Conservation (phyloP, 2,329 filamentous ascomycete genomes). For the Ophiostoma triangulosporum region DNA sequence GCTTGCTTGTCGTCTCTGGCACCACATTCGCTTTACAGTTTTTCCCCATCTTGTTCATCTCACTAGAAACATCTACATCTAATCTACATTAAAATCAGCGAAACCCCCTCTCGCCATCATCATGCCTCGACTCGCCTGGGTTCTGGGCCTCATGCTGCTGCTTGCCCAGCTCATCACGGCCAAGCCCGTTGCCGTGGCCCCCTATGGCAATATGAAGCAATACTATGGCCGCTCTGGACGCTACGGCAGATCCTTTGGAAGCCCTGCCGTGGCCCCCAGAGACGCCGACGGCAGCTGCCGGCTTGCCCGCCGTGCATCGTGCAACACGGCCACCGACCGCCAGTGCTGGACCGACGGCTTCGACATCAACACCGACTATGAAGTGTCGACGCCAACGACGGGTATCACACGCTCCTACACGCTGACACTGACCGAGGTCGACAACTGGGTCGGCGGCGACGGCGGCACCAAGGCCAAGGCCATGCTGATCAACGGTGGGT, state of each 20-base stretch:
- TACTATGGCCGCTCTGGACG: background rate
- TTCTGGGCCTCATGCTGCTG: background rate
- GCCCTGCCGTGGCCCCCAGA: background rate
- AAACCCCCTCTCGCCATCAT: background rate
- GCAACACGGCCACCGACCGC: slow-evolving; percentile 13
- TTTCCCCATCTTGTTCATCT: background rate
- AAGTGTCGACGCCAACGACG: slow-evolving; percentile 11
- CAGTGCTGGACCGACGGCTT: slow-evolving; percentile 15
- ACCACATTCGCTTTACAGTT: background rate
- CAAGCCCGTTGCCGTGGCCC: background rate
- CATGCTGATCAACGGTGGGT: slow-evolving; percentile 15
- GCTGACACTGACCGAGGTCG: slow-evolving; percentile 12
- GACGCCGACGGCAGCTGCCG: background rate
- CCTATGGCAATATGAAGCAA: background rate
- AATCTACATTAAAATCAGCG: background rate
- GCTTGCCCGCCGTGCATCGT: background rate
- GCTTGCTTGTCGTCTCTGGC: background rate
- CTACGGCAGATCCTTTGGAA: background rate
- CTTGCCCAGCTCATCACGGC: background rate
- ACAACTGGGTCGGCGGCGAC: slow-evolving; percentile 14
- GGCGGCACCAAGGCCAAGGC: slow-evolving; percentile 13
- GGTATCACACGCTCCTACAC: slow-evolving; percentile 13
- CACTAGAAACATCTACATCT: too few relatives aligned
- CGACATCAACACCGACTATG: slow-evolving; percentile 16
- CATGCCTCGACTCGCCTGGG: background rate